Base-by-base conservation (phyloP, 805 yeast species). In the Candida dajiaensis region DNA sequence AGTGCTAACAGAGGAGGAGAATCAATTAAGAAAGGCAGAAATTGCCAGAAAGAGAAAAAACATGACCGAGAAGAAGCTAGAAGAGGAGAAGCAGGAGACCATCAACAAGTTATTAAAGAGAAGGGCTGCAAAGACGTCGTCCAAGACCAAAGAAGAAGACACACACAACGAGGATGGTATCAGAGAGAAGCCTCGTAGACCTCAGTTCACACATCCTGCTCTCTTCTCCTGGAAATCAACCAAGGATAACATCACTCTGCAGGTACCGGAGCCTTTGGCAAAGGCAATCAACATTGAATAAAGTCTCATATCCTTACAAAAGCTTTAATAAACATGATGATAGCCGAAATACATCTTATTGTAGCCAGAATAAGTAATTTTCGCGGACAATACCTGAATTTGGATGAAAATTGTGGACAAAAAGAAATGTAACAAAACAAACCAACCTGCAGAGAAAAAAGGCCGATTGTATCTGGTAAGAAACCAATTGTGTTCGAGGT, bases 31-130 rank as follows among this genome's bases (percentile, higher is more conserved):
- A 40, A 81, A 89, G 51, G 87, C 95, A 1, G 99, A 92, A 62
- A 82, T 80, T 57, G 92, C 97, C 0, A 76, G 98, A 57, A 80
- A 89, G 64, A 74, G 99, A 53, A 86, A 85, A 63, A 90, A 92
- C 61, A 76, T 89, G 57, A 81, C 83, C 54, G 89, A 83, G 57
- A 83, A 84, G 67, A 80, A 84, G 52, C 68, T 88, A 37, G 97
- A 90, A 59, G 97, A 88, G 63, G 98, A 94, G 65, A 94, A 94
- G 62, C 78, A 83, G 59, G 97, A 92, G 53, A 90, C 97, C 0
- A 73, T 92, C 53, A 92, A 92, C 63, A 88, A 87, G 63, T 70
- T 92, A 52, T 71, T 92, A 52, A 83, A 87, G 65, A 81, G 90
- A 64, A 76, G 96, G 52, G 96, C 97, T 0, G 80, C 79, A 41